Conservation (phyloP, 805 yeast species). For the Suhomyces vadensis region DNA sequence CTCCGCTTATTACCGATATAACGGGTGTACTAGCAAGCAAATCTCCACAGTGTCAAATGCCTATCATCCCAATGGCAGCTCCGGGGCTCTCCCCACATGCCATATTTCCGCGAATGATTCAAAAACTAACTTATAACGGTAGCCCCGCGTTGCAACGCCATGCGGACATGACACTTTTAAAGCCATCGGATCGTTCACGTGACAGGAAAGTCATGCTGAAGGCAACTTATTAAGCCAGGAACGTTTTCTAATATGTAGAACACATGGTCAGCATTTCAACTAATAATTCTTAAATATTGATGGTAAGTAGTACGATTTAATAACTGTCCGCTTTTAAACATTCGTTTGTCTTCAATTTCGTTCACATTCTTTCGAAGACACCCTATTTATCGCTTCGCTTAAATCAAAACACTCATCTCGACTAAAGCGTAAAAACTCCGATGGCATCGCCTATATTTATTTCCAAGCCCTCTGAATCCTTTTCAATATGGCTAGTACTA, state of each 20-base stretch:
- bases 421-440: too few relatives aligned
- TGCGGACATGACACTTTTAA: not conserved
- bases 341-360: not conserved
- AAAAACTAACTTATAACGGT: not conserved
- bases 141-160: not conserved
- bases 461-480: constrained; percentile 57
- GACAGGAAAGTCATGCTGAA: not conserved
- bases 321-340: too few relatives aligned
- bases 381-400: too few relatives aligned
- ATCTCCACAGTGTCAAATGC: not conserved
- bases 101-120: not conserved
- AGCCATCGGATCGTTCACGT: not conserved
- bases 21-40: too few relatives aligned
- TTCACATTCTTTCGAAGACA: too few relatives aligned
- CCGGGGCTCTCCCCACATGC: not conserved
- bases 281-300: too few relatives aligned
- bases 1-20: too few relatives aligned
- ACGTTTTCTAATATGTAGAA: not conserved
- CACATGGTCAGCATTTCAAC: not conserved
- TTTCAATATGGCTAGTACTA: constrained; percentile 47
- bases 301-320: too few relatives aligned
- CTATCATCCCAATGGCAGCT: not conserved
- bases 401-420: too few relatives aligned
- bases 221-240: not conserved
- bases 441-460: constrained; percentile 65